Percentiles rank a stretch among this genome's conserved stretches.
Evolutionary conservation across 2,329 filamentous ascomycete species (phyloP).

Genomic region (Trichoderma koningiopsis): DNA sequence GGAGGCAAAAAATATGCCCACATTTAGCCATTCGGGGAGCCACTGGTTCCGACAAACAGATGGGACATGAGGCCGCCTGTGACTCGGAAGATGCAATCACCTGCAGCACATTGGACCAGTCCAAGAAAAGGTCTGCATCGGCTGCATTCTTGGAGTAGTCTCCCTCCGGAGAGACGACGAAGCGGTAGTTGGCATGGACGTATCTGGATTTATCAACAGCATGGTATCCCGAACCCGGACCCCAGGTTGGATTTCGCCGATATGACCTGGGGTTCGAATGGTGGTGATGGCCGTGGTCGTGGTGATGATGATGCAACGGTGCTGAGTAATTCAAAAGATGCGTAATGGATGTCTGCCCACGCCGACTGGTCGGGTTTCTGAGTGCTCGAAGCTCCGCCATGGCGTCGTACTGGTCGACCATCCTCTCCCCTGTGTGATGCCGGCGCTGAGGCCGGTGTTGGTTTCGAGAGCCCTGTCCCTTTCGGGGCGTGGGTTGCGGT

Average conservation of each 20-base stretch:
- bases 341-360: constrained; percentile 95
- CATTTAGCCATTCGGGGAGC: constrained; percentile 96
- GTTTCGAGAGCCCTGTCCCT: constrained; percentile 73
- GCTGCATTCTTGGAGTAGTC: constrained; percentile 78
- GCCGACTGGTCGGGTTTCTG: constrained; percentile 65
- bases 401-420: constrained; percentile 76
- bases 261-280: constrained; percentile 54
- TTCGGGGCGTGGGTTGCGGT: constrained; percentile 60
- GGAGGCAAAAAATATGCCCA: constrained; percentile 94
- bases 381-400: constrained; percentile 74
- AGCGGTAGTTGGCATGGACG: constrained; percentile 95
- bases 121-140: constrained; percentile 85
- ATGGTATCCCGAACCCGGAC: constrained; percentile 85
- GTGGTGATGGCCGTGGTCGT: constrained; percentile 50
- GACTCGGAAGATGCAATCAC: constrained; percentile 88
- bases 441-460: constrained; percentile 83
- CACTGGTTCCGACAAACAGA: constrained; percentile 89
- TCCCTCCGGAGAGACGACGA: constrained; percentile 82
- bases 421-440: constrained; percentile 52
- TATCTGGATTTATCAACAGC: constrained; percentile 87
- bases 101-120: constrained; percentile 90
- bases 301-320: constrained; percentile 68
- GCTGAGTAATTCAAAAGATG: constrained; percentile 91
- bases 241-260: constrained; percentile 77
- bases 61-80: constrained; percentile 86